Evolutionary conservation across 768 basidiomycete species (phyloP).

Genomic region (Trametes maxima): DNA sequence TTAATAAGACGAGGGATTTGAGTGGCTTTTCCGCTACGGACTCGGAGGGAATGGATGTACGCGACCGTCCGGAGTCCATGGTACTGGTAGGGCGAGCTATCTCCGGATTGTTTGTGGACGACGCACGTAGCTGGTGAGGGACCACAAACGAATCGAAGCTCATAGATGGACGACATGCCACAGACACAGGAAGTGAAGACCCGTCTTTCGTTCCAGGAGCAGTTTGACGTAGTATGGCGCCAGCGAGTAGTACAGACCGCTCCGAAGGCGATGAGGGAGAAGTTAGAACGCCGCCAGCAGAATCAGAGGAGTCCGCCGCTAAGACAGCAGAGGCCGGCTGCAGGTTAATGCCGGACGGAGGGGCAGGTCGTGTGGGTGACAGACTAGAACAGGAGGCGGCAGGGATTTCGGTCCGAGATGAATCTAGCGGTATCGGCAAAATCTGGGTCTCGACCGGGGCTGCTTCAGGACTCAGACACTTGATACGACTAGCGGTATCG

Average conservation of each 20-base stretch:
- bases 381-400: neutral
- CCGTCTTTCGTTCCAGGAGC: no score
- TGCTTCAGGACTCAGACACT: no score
- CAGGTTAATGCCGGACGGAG: neutral
- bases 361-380: neutral
- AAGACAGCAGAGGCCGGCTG: neutral
- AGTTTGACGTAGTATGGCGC: no score
- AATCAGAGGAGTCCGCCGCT: neutral
- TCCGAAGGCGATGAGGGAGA: neutral
- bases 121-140: no score
- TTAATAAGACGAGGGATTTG: constrained; percentile 39
- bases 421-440: neutral
- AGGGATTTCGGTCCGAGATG: neutral
- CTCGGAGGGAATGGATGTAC: no score
- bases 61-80: no score
- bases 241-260: neutral
- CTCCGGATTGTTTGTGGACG: no score
- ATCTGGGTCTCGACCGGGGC: neutral
- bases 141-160: no score
- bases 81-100: no score
- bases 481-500: no score
- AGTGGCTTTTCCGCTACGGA: constrained; percentile 27
- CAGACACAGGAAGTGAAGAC: no score
- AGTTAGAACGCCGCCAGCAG: neutral
- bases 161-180: no score